Evolutionary conservation across 306 rosid species (phyloP), one percentile per base, ranked within the genome.

Genomic region (Ochetophila trinervis): DNA sequence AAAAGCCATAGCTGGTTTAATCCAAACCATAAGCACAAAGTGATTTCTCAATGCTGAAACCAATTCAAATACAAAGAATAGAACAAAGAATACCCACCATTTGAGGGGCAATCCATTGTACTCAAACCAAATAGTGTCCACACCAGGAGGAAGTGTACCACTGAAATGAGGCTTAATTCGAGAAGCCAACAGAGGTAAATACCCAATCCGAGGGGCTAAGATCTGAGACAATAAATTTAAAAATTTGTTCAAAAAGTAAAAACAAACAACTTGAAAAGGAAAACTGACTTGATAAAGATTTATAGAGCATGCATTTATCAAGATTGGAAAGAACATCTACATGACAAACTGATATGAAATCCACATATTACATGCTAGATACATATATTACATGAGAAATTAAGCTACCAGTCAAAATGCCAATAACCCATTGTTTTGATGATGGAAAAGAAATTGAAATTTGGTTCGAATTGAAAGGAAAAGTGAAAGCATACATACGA

Each of bases 51-150:
- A 8, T 36, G 10, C 5, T 36, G 42, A 36, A 36, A 36, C 42
- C 10, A 36, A 5, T 36, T 36, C 5, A 36, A 36, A 36, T 36
- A 36, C 10, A 36, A 0, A 36, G 42, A 36, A 40, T 8, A 36
- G 42, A 36, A 40, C 11, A 16, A 21, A 65, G 55, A 22, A 22
- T 14, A 27, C 52, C 17, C 74, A 92, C 98, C 99, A 93, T 71
- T 93, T 93, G 64, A 93, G 86, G 51, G 97, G 94, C 24, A 93
- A 77, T 40, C 99, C 97, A 66, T 81, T 87, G 85, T 82, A 90
- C 51, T 93, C 99, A 62, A 93, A 93, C 99, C 99, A 93, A 67
- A 93, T 68, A 42, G 99, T 74, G 77, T 93, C 99, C 0, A 63
- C 75, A 23, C 91, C 96, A 30, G 99, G 99, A 63, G 99, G 97